Evolutionary conservation across 176 grass and related monocot genomes (phyloP).

Genomic region (Urochloa ruziziensis): DNA sequence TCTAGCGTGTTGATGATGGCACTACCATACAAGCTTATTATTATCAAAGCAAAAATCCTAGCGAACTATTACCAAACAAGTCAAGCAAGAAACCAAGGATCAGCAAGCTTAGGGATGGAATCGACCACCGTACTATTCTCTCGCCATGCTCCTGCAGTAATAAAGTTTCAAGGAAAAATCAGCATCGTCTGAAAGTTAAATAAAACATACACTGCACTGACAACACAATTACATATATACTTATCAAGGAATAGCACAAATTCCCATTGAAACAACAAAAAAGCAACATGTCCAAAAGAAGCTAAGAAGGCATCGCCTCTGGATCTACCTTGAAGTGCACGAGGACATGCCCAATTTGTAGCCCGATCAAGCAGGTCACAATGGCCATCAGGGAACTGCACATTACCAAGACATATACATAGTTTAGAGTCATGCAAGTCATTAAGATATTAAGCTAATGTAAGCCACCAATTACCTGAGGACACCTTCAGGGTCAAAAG

Average conservation of each 20-base stretch:
- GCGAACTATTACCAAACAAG: slow-evolving; percentile 49
- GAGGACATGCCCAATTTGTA: slow-evolving; percentile 79
- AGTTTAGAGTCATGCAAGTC: not conserved
- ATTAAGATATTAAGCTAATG: not conserved
- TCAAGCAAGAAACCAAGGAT: slow-evolving; percentile 56
- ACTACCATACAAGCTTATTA: not conserved
- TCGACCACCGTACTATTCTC: slow-evolving; percentile 58
- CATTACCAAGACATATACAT: not conserved
- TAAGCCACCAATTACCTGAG: slow-evolving; percentile 51
- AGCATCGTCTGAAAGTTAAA: not conserved
- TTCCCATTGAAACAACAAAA: not conserved
- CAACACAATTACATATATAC: not conserved
- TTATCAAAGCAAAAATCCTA: not conserved
- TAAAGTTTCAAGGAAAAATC: not conserved
- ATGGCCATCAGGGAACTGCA: slow-evolving; percentile 75
- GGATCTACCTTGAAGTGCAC: slow-evolving; percentile 64
- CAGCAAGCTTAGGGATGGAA: slow-evolving; percentile 52
- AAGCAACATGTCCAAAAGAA: not conserved
- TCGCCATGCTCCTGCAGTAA: slow-evolving; percentile 51
- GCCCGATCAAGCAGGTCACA: slow-evolving; percentile 80
- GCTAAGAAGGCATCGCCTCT: not conserved
- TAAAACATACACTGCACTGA: not conserved
- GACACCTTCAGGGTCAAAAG: slow-evolving; percentile 81
- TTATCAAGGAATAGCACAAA: not conserved
- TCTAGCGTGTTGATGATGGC: too few relatives aligned